Evolutionary conservation across 129 eudicot genomes (phyloP), one percentile per base, ranked within the genome.

Genomic region (Ambrosia trifida): DNA sequence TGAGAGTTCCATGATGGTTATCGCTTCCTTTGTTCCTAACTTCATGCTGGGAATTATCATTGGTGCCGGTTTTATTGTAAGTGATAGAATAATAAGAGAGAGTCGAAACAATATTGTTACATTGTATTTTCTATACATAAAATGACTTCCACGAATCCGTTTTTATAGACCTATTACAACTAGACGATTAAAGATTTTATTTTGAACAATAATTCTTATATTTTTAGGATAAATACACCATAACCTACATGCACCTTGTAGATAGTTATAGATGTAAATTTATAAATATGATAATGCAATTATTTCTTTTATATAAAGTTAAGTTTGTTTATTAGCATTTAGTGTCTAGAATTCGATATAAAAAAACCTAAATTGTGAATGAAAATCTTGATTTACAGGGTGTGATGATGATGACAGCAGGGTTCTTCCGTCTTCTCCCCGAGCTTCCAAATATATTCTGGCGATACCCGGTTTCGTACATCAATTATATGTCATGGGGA

Each of bases 391-490:
- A 9, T 49, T 75, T 78, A 4, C 75, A 92, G 98, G 98, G 98
- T 16, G 85, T 89, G 57, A 84, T 92, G 95, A 92, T 92, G 98
- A 88, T 86, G 83, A 75, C 93, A 0, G 90, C 98, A 2, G 98
- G 98, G 2, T 92, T 89, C 72, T 89, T 92, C 75, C 85, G 98
- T 45, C 79, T 77, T 47, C 66, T 83, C 13, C 89, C 94, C 2
- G 89, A 89, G 1, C 89, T 92, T 58, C 97, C 97, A 3, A 83
- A 75, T 71, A 6, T 78, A 17, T 77, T 92, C 52, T 92, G 98
- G 98, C 82, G 82, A 69, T 92, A 92, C 72, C 98, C 96, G 0
- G 76, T 92, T 59, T 86, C 96, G 0, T 92, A 89, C 64, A 16
- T 92, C 74, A 92, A 85, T 67, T 92, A 79, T 44, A 87, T 87